Percentiles rank a stretch among this genome's conserved stretches.
These are phyloP conservation scores for Stephania yunnanensis DNA, from an alignment of 164 flowering plant genomes.

Conservation along the genomic window DNA sequence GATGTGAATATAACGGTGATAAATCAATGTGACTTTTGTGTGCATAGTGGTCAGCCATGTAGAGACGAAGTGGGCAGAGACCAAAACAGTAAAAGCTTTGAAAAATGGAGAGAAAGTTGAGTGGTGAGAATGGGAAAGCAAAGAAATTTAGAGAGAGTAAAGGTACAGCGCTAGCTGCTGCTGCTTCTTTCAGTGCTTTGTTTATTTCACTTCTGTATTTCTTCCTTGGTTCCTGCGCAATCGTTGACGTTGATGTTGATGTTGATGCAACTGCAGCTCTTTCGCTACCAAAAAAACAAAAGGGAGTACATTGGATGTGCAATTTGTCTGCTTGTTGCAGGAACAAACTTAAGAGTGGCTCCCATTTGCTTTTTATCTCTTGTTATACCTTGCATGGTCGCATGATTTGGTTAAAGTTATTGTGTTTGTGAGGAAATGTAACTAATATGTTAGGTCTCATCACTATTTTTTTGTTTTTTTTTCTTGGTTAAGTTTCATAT, in stretches of 20 bases:
- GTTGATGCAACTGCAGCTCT: background rate
- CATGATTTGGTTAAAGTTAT: no score
- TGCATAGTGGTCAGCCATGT: slow-evolving; percentile 19
- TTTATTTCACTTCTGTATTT: background rate
- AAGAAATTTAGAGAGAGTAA: background rate
- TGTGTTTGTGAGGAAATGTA: no score
- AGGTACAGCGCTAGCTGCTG: background rate
- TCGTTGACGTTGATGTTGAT: slow-evolving; percentile 12
- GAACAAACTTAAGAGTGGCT: background rate
- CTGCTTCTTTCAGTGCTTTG: no score
- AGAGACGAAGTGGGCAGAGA: slow-evolving; percentile 19
- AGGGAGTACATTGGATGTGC: slow-evolving; percentile 7
- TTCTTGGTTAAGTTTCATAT: no score
- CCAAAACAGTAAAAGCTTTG: slow-evolving; percentile 13
- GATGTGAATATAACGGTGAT: no score
- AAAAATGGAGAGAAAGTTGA: background rate
- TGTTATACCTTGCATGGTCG: no score
- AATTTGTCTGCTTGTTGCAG: slow-evolving; percentile 8
- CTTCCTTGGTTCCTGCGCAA: slow-evolving; percentile 2
- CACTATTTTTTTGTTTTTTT: no score
- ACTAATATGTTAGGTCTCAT: no score
- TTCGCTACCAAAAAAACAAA: background rate
- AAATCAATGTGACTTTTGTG: no score
- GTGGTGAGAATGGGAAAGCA: background rate
- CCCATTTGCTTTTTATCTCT: background rate